Conservation (phyloP, 2,329 filamentous ascomycete genomes). For the Neonectria ditissima region DNA sequence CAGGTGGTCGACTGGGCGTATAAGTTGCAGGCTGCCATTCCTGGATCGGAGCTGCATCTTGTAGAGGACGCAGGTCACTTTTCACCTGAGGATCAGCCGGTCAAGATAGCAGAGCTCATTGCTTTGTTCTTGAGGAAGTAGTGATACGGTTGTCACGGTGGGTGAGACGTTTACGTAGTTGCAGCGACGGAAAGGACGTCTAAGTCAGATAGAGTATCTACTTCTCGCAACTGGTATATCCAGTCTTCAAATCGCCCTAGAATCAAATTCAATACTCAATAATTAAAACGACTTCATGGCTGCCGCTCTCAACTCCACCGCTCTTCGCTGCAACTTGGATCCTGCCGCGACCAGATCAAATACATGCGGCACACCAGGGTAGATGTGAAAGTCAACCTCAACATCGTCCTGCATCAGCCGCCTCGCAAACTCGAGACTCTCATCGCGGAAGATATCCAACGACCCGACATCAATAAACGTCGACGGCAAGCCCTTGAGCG, state of each 20-base stretch:
- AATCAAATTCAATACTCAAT: neutral
- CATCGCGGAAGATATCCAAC: slow-evolving; percentile 37
- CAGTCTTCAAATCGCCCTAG: neutral
- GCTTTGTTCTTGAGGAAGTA: slow-evolving; percentile 23
- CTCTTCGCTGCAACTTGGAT: slow-evolving; percentile 31
- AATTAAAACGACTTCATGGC: slow-evolving; percentile 30
- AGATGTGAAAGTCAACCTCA: slow-evolving; percentile 41
- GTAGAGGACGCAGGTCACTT: slow-evolving; percentile 48
- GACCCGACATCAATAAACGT: slow-evolving; percentile 37
- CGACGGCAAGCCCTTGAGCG: slow-evolving; percentile 27
- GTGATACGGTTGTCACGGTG: neutral
- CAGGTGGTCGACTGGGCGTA: slow-evolving; percentile 48
- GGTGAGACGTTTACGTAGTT: neutral
- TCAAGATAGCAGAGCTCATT: slow-evolving; percentile 32
- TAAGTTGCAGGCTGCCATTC: slow-evolving; percentile 47
- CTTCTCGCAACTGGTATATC: neutral
- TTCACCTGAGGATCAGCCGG: slow-evolving; percentile 47
- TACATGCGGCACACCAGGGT: slow-evolving; percentile 38
- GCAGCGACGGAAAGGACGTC: neutral
- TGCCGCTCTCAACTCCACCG: slow-evolving; percentile 25
- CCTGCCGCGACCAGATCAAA: slow-evolving; percentile 34
- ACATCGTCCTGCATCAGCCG: slow-evolving; percentile 35
- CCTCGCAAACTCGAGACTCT: slow-evolving; percentile 34
- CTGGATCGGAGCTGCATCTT: slow-evolving; percentile 44
- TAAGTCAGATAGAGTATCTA: neutral